phyloP scores from a whole-genome alignment of 2,329 filamentous ascomycete species.

The Septoria linicola region DNA sequence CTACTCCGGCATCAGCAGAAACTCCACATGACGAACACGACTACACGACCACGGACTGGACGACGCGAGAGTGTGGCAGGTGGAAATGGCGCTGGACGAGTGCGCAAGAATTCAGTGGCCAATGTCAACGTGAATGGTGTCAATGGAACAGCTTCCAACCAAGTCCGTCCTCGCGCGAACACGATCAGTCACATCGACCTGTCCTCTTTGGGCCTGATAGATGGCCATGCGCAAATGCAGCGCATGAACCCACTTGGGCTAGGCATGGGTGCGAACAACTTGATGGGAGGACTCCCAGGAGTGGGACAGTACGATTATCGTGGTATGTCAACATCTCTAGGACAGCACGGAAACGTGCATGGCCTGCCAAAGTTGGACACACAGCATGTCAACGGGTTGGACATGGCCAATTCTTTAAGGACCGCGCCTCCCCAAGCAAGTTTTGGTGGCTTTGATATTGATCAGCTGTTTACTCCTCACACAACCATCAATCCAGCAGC shows the following conservation, averaged over 20 bases:
- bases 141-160: constrained; percentile 52
- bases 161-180: constrained; percentile 84
- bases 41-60: constrained; percentile 76
- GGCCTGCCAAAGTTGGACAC: constrained; percentile 83
- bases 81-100: constrained; percentile 66
- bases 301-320: constrained; percentile 63
- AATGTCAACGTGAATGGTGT: constrained; percentile 52
- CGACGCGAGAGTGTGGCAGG: constrained; percentile 84
- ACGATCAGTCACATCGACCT: constrained; percentile 93
- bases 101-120: constrained; percentile 89
- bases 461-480: constrained; percentile 66
- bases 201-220: constrained; percentile 60
- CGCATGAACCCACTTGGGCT: constrained; percentile 33
- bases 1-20: constrained; percentile 97
- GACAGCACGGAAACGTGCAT: constrained; percentile 64
- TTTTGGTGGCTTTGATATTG: constrained; percentile 68
- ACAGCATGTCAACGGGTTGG: constrained; percentile 57
- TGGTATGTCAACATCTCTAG: constrained; percentile 68
- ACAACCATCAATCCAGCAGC: constrained; percentile 64
- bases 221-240: constrained; percentile 29
- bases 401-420: constrained; percentile 66
- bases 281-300: constrained; percentile 60
- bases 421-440: constrained; percentile 75
- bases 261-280: constrained; percentile 40
- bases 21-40: constrained; percentile 87